Evolutionary conservation across 306 rosid species (phyloP), one percentile per base, ranked within the genome.

Genomic region (Trichosanthes cucumerina): DNA sequence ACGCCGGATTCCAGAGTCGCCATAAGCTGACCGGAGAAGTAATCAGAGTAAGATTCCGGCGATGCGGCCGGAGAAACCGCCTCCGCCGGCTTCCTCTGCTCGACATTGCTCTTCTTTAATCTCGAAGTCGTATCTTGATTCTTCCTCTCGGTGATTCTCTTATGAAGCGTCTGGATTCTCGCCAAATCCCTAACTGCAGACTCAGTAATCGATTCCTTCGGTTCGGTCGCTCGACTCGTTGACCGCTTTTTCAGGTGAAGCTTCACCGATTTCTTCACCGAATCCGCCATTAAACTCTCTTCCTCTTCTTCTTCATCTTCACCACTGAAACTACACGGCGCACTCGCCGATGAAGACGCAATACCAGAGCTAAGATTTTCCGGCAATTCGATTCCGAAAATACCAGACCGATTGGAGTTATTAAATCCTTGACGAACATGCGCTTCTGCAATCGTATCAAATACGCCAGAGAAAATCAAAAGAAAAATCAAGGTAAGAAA

Each of bases 1-100:
- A 91, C 98, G n/a, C 99, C 99, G 2, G 99, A 96, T 82, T 78
- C 96, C 87, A 95, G 80, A 24, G 97, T 95, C 16, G 98, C 98
- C 86, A 89, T 86, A 46, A 96, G 91, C 85, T 86, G 91, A 33
- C 91, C 86, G 0, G 94, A 82, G 49, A 83, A 52, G 34, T 70
- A 84, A 9, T 79, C 56, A 5, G 65, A 13, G 18, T 80, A 65
- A 43, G 88, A 88, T 50, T 85, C 93, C 72, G 91, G 91, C 1
- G 88, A 36, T 6, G 86, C 79, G 0, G 88, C 81, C 5, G 90
- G 90, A 14, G 88, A 9, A 65, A 56, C 62, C 21, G 2, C 84
- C 56, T 12, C 77, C 43, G 1, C 83, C 34, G 75, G 77, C 63
- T 86, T 86, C 77, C 65, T 28, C 14, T 69, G 59, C 31, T 68